Evolutionary conservation across 768 basidiomycete genomes (phyloP), one percentile per base, ranked within the genome.

Genomic region (Hortiboletus campestris): DNA sequence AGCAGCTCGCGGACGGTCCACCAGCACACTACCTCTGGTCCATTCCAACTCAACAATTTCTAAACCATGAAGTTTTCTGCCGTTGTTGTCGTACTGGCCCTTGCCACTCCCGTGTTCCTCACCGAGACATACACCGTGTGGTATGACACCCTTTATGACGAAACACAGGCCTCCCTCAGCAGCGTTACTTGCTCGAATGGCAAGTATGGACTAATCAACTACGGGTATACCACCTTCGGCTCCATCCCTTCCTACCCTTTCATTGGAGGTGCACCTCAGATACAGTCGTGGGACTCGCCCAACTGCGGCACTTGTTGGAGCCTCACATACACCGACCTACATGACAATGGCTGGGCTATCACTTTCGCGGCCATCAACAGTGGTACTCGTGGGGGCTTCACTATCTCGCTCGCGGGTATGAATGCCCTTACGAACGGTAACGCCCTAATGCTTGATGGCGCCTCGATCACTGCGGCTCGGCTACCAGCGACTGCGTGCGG

Each of bases 301-400:
- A 70, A 74, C 42, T 88, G 85, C 60, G 84, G 83, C 2, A 76
- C 78, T 25, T 88, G 86, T 69, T 88, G 84, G 84, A 51, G 75
- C 55, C 64, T 87, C 58, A 77, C 79, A 6, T 85, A 77, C 67
- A 73, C 74, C 36, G 12, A 56, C n/a, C n/a, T n/a, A n/a, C n/a
- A n/a, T n/a, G n/a, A n/a, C n/a, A n/a, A n/a, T n/a, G n/a, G n/a
- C n/a, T n/a, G n/a, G n/a, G n/a, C n/a, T n/a, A n/a, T n/a, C n/a
- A n/a, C n/a, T n/a, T n/a, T n/a, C n/a, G n/a, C n/a, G n/a, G n/a
- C n/a, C n/a, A n/a, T n/a, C n/a, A n/a, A n/a, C n/a, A n/a, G n/a
- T n/a, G n/a, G n/a, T n/a, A n/a, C n/a, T n/a, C n/a, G n/a, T 49
- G 59, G 64, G 0, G 74, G 72, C 6, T 82, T 78, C 63, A 75